A percentile compares a stretch with the other conserved stretches of the same genome.
Conservation (phyloP, 169 alveolate species). For the Plasmodium malariae region DNA sequence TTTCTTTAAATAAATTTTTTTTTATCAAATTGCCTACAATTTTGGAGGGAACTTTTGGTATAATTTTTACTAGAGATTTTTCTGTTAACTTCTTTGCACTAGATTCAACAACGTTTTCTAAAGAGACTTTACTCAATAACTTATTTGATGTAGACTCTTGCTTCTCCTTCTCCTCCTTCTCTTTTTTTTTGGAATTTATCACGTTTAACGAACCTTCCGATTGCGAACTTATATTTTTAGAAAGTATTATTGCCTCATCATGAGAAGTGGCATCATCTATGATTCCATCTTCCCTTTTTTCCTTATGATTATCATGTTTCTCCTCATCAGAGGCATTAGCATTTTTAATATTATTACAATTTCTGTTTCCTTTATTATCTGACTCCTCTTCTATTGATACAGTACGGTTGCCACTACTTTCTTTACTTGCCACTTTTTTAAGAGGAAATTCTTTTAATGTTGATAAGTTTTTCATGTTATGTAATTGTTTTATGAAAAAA, state of each 20-base stretch:
- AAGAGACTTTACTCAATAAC: not conserved
- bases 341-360: not conserved
- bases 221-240: too few relatives aligned
- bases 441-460: slow-evolving; percentile 18
- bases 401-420: not conserved
- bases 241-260: too few relatives aligned
- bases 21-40: not conserved
- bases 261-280: too few relatives aligned
- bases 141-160: not conserved
- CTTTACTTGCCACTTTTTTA: not conserved
- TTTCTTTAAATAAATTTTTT: not conserved
- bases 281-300: too few relatives aligned
- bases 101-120: not conserved
- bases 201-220: not conserved
- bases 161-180: not conserved
- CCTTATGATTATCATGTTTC: not conserved
- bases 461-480: slow-evolving; percentile 10
- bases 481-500: slow-evolving; percentile 11
- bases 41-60: not conserved
- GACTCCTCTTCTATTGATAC: not conserved
- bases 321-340: not conserved
- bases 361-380: not conserved
- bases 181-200: too few relatives aligned
- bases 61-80: not conserved
- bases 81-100: not conserved